Conservation (phyloP, 164 flowering plant genomes). For the Kalanchoe fedtschenkoi region DNA sequence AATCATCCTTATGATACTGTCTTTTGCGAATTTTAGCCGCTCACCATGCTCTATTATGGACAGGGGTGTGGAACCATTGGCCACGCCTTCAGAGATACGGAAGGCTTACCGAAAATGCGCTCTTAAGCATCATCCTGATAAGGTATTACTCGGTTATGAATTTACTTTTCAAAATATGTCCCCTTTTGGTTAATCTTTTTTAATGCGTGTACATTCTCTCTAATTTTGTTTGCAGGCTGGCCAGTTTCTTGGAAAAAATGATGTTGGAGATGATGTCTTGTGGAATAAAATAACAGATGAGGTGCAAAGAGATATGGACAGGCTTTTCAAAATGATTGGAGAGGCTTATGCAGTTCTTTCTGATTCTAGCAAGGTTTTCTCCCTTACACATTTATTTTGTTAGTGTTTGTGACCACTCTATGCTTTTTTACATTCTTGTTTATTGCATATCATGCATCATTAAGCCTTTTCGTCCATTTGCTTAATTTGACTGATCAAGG, state of each 20-base stretch:
- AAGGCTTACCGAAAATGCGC: slow-evolving; percentile 90
- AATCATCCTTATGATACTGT: background rate
- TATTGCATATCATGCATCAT: too few relatives aligned
- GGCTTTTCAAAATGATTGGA: slow-evolving; percentile 91
- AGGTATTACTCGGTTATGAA: slow-evolving; percentile 32
- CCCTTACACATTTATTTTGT: background rate
- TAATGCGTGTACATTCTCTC: background rate
- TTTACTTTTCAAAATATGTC: background rate
- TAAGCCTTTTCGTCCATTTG: too few relatives aligned
- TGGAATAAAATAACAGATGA: slow-evolving; percentile 74
- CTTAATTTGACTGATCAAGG: too few relatives aligned
- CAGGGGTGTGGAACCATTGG: slow-evolving; percentile 75
- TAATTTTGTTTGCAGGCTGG: slow-evolving; percentile 45
- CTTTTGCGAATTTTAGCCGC: slow-evolving; percentile 1
- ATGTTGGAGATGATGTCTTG: slow-evolving; percentile 63
- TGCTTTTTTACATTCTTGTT: background rate
- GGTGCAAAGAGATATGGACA: slow-evolving; percentile 76
- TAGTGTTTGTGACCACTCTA: background rate
- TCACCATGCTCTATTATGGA: background rate
- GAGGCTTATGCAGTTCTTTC: slow-evolving; percentile 94
- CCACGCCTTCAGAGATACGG: slow-evolving; percentile 47
- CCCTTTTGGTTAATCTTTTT: background rate
- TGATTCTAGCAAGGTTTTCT: slow-evolving; percentile 61
- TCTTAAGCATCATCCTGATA: slow-evolving; percentile 91
- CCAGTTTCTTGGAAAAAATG: slow-evolving; percentile 68